phyloP scores from a whole-genome alignment of 1,284 basidiomycete genomes.

The Hymenochaete sp. region DNA sequence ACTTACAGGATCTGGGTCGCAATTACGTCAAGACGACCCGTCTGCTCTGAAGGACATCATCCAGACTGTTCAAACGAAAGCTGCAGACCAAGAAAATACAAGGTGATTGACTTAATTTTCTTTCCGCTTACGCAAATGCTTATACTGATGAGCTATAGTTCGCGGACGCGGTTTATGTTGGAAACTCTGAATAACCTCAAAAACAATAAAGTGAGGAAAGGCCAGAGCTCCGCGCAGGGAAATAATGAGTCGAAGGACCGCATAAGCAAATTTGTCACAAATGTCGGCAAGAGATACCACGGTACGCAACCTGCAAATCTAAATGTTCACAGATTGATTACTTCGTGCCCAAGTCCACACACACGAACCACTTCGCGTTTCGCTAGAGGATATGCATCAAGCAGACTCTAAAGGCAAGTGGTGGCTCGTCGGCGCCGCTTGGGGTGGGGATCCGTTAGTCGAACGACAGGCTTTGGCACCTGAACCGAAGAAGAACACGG shows the following conservation, averaged over 20 bases:
- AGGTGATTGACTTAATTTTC: slow-evolving; percentile 38
- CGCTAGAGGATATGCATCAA: slow-evolving; percentile 76
- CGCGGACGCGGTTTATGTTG: slow-evolving; percentile 85
- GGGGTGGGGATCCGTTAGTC: slow-evolving; percentile 85
- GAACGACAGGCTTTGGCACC: slow-evolving; percentile 43
- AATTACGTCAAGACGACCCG: slow-evolving; percentile 82
- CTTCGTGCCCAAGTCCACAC: slow-evolving; percentile 48
- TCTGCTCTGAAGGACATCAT: slow-evolving; percentile 81
- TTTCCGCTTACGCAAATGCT: background rate
- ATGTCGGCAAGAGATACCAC: slow-evolving; percentile 69
- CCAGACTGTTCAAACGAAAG: slow-evolving; percentile 70
- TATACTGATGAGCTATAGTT: slow-evolving; percentile 36
- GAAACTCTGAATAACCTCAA: slow-evolving; percentile 86
- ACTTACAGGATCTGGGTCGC: slow-evolving; percentile 43
- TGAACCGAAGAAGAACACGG: slow-evolving; percentile 26
- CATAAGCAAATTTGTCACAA: slow-evolving; percentile 78
- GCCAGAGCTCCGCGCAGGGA: slow-evolving; percentile 50
- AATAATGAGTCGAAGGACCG: slow-evolving; percentile 64
- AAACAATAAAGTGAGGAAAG: slow-evolving; percentile 78
- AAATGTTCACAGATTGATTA: background rate
- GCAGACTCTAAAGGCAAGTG: slow-evolving; percentile 90
- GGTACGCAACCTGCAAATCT: slow-evolving; percentile 34
- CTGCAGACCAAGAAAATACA: slow-evolving; percentile 46
- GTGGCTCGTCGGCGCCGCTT: slow-evolving; percentile 98
- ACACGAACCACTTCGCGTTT: slow-evolving; percentile 78